These are phyloP conservation scores for Ogataea ramenticola DNA, from an alignment of 805 yeast genomes.

Conservation along the genomic window DNA sequence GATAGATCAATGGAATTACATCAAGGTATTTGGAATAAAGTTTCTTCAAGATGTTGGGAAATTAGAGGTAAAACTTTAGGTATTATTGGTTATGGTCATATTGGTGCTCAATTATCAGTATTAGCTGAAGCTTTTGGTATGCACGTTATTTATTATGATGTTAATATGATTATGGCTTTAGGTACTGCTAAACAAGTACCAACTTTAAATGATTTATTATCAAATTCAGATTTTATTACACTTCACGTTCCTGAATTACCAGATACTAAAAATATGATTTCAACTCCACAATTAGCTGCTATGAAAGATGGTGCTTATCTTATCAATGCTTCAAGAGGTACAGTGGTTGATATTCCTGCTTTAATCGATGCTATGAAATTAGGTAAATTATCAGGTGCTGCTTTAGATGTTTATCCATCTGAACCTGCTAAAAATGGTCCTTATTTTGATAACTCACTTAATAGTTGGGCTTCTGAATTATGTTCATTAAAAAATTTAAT, in stretches of 20 bases:
- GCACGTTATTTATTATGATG: slow-evolving; percentile 92
- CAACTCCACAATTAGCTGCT: slow-evolving; percentile 85
- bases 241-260: slow-evolving; percentile 92
- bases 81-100: slow-evolving; percentile 96
- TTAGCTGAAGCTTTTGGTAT: slow-evolving; percentile 97
- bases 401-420: slow-evolving; percentile 91
- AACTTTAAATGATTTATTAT: slow-evolving; percentile 75
- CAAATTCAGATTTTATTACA: slow-evolving; percentile 79
- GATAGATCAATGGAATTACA: slow-evolving; percentile 95
- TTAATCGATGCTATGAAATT: slow-evolving; percentile 84
- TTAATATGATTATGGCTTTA: slow-evolving; percentile 85
- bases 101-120: slow-evolving; percentile 94
- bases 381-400: slow-evolving; percentile 95
- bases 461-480: slow-evolving; percentile 79
- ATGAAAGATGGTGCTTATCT: slow-evolving; percentile 96
- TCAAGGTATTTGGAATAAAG: slow-evolving; percentile 97
- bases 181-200: slow-evolving; percentile 95
- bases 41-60: slow-evolving; percentile 93
- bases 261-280: slow-evolving; percentile 85
- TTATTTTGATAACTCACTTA: slow-evolving; percentile 64
- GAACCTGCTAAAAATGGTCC: slow-evolving; percentile 98
- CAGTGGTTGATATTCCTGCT: slow-evolving; percentile 94
- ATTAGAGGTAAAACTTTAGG: slow-evolving; percentile 98
- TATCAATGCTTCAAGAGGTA: slow-evolving; percentile 95
- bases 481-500: slow-evolving; percentile 79